phyloP scores from a whole-genome alignment of 441 rosid species.

The Isatis lusitanica region DNA sequence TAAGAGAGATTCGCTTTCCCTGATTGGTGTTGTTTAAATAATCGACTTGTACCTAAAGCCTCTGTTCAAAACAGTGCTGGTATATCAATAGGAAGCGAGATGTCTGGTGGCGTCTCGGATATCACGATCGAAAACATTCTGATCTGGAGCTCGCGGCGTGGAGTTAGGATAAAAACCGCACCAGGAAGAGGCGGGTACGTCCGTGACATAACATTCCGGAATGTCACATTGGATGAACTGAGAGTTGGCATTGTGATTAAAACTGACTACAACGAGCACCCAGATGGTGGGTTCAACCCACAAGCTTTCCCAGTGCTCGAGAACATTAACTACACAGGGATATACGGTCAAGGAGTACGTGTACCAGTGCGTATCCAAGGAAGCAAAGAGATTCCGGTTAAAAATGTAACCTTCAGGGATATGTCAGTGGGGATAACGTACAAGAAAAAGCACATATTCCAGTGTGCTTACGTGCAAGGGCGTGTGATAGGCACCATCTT shows the following conservation, averaged over 20 bases:
- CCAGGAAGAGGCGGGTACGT: constrained; percentile 92
- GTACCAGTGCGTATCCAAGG: constrained; percentile 94
- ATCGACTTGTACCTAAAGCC: not conserved
- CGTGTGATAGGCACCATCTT: constrained; percentile 82
- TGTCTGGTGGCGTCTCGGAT: constrained; percentile 94
- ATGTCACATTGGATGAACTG: constrained; percentile 73
- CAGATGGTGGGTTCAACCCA: constrained; percentile 74
- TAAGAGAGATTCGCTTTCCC: constrained; percentile 35
- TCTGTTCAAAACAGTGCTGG: constrained; percentile 70
- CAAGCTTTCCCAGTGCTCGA: constrained; percentile 66
- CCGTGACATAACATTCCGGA: constrained; percentile 58
- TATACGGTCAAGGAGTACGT: constrained; percentile 88
- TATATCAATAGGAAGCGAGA: constrained; percentile 92
- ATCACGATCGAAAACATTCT: constrained; percentile 73
- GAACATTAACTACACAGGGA: constrained; percentile 72
- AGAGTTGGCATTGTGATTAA: constrained; percentile 92
- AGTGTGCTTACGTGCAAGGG: constrained; percentile 83
- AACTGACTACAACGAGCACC: constrained; percentile 96
- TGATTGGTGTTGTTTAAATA: not conserved
- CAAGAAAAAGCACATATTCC: constrained; percentile 92
- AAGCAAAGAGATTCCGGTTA: constrained; percentile 73
- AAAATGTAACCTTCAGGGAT: constrained; percentile 76
- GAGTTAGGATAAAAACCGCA: constrained; percentile 92
- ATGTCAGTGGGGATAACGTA: constrained; percentile 85
- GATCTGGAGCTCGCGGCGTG: constrained; percentile 91